A percentile compares a stretch with the other conserved stretches of the same genome.
These are phyloP conservation scores for Aeschynomene evenia DNA, from an alignment of 306 rosid species.

Conservation along the genomic window DNA sequence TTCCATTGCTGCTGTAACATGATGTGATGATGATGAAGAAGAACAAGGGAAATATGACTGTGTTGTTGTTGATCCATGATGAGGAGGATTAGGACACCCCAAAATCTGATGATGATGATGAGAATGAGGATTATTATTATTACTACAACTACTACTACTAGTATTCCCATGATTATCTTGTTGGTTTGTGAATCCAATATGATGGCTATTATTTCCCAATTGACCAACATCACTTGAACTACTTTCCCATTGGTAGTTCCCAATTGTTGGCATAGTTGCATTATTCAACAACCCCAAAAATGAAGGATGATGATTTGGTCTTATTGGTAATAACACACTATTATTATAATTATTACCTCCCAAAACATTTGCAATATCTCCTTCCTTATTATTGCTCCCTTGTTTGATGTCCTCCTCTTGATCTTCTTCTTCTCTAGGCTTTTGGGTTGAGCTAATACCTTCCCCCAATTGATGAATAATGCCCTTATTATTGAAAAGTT, in stretches of 20 bases:
- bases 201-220: constrained; percentile 33
- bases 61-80: constrained; percentile 41
- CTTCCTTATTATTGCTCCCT: constrained; percentile 19
- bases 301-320: constrained; percentile 47
- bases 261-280: constrained; percentile 37
- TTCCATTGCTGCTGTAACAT: constrained; percentile 38
- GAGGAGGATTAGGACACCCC: constrained; percentile 37
- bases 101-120: constrained; percentile 57
- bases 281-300: constrained; percentile 32
- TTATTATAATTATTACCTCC: constrained; percentile 23
- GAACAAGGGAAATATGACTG: constrained; percentile 40
- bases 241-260: constrained; percentile 36
- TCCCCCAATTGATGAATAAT: constrained; percentile 33
- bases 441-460: constrained; percentile 30
- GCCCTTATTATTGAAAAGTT: constrained; percentile 29
- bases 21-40: too few species aligned
- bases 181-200: constrained; percentile 33
- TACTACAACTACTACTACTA: too few species aligned
- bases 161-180: too few species aligned
- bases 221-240: constrained; percentile 16
- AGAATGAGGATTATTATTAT: too few species aligned
- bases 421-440: constrained; percentile 41
- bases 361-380: constrained; percentile 27
- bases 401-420: constrained; percentile 33
- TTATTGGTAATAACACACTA: constrained; percentile 25